Percentiles rank a stretch among this genome's conserved stretches.
These are phyloP conservation scores for Scytalidium sp. DNA, from an alignment of 2,329 filamentous ascomycete genomes.

Conservation along the genomic window DNA sequence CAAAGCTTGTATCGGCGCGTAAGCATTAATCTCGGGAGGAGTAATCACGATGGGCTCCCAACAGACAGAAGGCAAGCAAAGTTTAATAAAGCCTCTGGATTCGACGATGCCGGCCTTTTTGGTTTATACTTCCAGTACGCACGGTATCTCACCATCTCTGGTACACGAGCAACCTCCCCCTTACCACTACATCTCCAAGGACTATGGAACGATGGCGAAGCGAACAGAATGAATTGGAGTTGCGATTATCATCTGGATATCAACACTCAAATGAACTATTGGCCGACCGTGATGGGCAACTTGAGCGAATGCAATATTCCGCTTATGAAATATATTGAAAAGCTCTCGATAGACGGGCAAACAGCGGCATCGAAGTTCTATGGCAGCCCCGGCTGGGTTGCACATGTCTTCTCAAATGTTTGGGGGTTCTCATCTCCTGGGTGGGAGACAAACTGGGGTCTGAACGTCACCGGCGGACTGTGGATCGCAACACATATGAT, in stretches of 20 bases:
- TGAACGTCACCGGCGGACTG: constrained; percentile 8
- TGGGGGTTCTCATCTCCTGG: constrained; percentile 28
- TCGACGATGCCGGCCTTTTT: constrained; percentile 15
- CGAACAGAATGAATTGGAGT: constrained; percentile 5
- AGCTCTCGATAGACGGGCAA: constrained; percentile 29
- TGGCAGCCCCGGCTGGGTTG: constrained; percentile 25
- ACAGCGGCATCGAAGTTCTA: constrained; percentile 28
- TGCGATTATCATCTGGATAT: constrained; percentile 33
- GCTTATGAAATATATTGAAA: constrained; percentile 36
- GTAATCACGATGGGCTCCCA: constrained; percentile 17
- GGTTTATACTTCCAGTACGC: constrained; percentile 35
- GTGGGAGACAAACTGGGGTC: constrained; percentile 2
- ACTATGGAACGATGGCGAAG: constrained; percentile 34
- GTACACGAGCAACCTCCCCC: constrained; percentile 24
- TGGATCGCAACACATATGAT: constrained; percentile 22
- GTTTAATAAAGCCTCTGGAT: constrained; percentile 7
- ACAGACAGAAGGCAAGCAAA: constrained; percentile 25
- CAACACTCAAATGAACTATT: constrained; percentile 53
- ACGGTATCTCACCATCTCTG: constrained; percentile 35
- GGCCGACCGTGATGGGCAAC: constrained; percentile 31
- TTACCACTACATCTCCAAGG: constrained; percentile 43
- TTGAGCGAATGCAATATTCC: constrained; percentile 34
- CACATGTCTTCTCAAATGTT: constrained; percentile 30
- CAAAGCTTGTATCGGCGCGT: neutral
- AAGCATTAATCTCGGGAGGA: neutral